phyloP scores from a whole-genome alignment of 2,329 filamentous ascomycete genomes.

The Colletotrichum chrysophilum region DNA sequence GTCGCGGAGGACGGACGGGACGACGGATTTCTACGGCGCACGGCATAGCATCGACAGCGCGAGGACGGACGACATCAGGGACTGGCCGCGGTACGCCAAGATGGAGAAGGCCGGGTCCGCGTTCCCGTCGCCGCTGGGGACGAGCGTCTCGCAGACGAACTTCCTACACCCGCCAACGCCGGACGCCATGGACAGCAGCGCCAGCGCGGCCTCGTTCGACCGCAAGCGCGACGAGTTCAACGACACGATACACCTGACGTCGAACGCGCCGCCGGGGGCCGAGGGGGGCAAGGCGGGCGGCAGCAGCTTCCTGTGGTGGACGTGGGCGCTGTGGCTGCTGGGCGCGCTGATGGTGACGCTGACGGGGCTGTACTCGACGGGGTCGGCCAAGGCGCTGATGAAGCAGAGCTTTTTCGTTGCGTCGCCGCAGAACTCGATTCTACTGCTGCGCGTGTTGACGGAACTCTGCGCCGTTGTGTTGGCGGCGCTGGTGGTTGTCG shows the following conservation, averaged over 20 bases:
- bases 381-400: conserved; percentile 16
- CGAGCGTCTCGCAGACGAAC: background rate
- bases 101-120: background rate
- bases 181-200: background rate
- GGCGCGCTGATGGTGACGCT: conserved; percentile 2
- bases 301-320: conserved; percentile 14
- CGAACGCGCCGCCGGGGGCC: background rate
- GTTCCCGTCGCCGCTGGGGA: background rate
- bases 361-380: conserved; percentile 13
- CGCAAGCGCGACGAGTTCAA: background rate
- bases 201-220: background rate
- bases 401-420: conserved; percentile 5
- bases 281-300: background rate
- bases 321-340: background rate
- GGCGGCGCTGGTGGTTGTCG: conserved; percentile 5
- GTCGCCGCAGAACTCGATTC: conserved; percentile 4
- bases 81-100: background rate
- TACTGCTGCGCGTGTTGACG: conserved; percentile 11
- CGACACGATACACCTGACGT: background rate
- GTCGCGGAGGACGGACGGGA: background rate
- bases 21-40: background rate
- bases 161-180: conserved; percentile 10
- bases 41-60: background rate
- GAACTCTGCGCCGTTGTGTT: conserved; percentile 3
- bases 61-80: background rate